A percentile compares a stretch with the other conserved stretches of the same genome.
These are phyloP conservation scores for Auriscalpium orientale DNA, from an alignment of 768 basidiomycete species.

Conservation along the genomic window DNA sequence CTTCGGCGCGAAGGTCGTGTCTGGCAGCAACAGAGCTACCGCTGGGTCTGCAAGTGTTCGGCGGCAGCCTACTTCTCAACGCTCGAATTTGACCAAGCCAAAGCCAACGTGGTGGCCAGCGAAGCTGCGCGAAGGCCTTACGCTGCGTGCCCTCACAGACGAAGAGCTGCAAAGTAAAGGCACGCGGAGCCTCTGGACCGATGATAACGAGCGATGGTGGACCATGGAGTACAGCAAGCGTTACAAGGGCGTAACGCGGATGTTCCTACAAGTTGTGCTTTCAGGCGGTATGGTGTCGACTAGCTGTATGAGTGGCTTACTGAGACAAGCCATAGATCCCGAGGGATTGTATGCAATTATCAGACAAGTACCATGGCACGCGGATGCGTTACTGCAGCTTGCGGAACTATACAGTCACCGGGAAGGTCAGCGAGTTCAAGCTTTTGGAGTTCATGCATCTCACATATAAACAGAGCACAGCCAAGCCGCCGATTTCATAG, in stretches of 20 bases:
- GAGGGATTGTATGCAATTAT: conserved; percentile 71
- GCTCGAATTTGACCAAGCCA: conserved; percentile 74
- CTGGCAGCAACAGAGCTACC: conserved; percentile 42
- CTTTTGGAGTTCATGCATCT: neutral
- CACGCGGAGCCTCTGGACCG: conserved; percentile 29
- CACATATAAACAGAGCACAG: conserved; percentile 52
- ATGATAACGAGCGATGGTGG: conserved; percentile 74
- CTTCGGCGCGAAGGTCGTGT: conserved; percentile 87
- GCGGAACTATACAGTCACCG: conserved; percentile 81
- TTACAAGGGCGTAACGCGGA: conserved; percentile 74
- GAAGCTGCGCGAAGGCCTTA: conserved; percentile 64
- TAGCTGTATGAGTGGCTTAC: too few relatives aligned
- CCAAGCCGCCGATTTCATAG: conserved; percentile 81
- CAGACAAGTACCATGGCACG: conserved; percentile 82
- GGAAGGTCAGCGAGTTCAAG: conserved; percentile 50
- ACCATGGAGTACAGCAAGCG: conserved; percentile 80
- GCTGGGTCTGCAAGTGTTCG: conserved; percentile 26
- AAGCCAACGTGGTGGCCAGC: conserved; percentile 70
- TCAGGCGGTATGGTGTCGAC: conserved; percentile 60
- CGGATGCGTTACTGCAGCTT: conserved; percentile 82
- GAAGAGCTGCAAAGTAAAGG: conserved; percentile 44
- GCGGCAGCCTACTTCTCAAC: conserved; percentile 37
- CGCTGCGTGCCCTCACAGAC: conserved; percentile 47
- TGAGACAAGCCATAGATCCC: conserved; percentile 43
- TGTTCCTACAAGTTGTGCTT: conserved; percentile 75